Percentiles rank a stretch among this genome's conserved stretches.
Evolutionary conservation across 495 filamentous ascomycete genomes (phyloP).

Genomic region (Talaromyces thailandensis): DNA sequence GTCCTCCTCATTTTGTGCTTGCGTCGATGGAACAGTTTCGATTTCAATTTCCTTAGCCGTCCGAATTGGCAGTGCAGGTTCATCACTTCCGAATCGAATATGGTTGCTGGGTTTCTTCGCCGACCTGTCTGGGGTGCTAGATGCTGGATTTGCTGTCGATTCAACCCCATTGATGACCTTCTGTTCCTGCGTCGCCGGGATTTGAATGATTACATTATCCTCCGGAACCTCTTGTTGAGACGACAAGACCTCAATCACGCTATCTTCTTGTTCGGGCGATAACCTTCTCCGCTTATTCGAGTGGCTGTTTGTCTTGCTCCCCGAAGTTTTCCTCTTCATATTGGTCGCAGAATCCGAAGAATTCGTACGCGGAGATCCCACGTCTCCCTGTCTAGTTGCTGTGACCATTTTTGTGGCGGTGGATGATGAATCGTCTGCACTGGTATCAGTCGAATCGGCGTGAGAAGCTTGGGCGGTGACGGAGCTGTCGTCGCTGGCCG

Average conservation of each 20-base stretch:
- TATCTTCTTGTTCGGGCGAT: not conserved
- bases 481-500: slow-evolving; percentile 13
- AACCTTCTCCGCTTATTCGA: slow-evolving; percentile 32
- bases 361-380: slow-evolving; percentile 15
- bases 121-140: slow-evolving; percentile 2
- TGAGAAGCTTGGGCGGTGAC: slow-evolving; percentile 11
- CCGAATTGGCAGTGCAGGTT: slow-evolving; percentile 23
- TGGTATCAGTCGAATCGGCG: slow-evolving; percentile 1
- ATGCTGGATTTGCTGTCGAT: slow-evolving; percentile 11
- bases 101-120: slow-evolving; percentile 10
- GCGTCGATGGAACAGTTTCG: slow-evolving; percentile 8
- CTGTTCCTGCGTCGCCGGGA: not conserved
- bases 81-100: slow-evolving; percentile 37
- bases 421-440: slow-evolving; percentile 1
- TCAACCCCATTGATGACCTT: slow-evolving; percentile 13
- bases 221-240: not conserved
- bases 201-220: not conserved
- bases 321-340: slow-evolving; percentile 28
- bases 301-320: slow-evolving; percentile 16
- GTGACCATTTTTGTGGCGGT: slow-evolving; percentile 27
- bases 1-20: slow-evolving; percentile 13
- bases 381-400: slow-evolving; percentile 21
- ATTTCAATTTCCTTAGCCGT: slow-evolving; percentile 14
- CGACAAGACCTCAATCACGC: not conserved
- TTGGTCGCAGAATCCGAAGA: slow-evolving; percentile 9